Percentiles rank a stretch among this genome's conserved stretches.
Conservation (phyloP, 1,284 basidiomycete genomes). For the Puccinia coronata region DNA sequence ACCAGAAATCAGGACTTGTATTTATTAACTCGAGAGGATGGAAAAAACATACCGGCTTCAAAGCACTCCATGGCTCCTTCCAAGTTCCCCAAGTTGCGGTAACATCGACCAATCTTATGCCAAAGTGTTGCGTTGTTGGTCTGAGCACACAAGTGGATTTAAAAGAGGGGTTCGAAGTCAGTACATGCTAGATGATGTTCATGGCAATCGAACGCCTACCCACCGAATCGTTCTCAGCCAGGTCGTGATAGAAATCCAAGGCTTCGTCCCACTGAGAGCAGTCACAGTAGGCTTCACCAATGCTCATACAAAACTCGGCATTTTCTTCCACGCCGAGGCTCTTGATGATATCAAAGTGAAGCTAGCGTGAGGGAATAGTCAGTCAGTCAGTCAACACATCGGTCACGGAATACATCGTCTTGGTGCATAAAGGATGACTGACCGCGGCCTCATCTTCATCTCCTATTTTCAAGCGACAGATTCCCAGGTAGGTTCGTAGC, state of each 20-base stretch:
- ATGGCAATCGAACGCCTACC: neutral
- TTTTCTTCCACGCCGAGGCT: conserved; percentile 9
- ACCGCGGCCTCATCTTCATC: conserved; percentile 81
- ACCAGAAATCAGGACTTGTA: neutral
- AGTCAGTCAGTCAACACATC: neutral
- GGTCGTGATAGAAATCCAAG: conserved; percentile 40
- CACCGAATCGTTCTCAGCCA: conserved; percentile 45
- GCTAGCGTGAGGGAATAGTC: conserved; percentile 21
- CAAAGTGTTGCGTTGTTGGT: conserved; percentile 43
- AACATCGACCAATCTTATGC: conserved; percentile 43
- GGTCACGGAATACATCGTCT: neutral
- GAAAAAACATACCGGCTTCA: conserved; percentile 68
- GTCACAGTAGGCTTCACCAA: conserved; percentile 41
- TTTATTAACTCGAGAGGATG: neutral
- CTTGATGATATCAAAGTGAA: conserved; percentile 41
- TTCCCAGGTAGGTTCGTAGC: conserved; percentile 79
- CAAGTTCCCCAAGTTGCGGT: conserved; percentile 71
- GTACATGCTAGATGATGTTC: neutral
- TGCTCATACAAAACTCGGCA: conserved; percentile 26
- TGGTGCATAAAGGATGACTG: conserved; percentile 52
- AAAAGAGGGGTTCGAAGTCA: neutral
- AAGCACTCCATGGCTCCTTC: conserved; percentile 78
- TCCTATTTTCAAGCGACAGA: conserved; percentile 78
- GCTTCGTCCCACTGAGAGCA: conserved; percentile 43
- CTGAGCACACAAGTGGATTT: neutral